These are phyloP conservation scores for Acacia confusa DNA, from an alignment of 306 rosid genomes.

Conservation along the genomic window DNA sequence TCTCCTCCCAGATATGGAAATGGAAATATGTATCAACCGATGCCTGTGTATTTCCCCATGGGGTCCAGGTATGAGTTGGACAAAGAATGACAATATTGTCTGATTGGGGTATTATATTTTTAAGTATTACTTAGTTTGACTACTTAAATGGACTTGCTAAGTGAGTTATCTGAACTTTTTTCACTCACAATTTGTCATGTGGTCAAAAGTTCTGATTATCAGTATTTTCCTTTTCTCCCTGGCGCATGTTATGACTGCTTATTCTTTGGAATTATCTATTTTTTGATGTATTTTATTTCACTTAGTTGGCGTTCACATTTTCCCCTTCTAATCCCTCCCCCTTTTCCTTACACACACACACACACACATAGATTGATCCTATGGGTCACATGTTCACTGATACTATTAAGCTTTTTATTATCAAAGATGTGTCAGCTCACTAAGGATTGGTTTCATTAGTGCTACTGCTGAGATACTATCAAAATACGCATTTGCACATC, in stretches of 20 bases:
- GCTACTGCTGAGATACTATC: background rate
- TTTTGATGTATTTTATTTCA: background rate
- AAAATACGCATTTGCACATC: background rate
- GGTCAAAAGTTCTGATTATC: background rate
- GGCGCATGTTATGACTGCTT: background rate
- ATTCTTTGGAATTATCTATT: background rate
- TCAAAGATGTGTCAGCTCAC: background rate
- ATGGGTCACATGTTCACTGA: background rate
- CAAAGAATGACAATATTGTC: slow-evolving; percentile 8
- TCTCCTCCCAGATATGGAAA: slow-evolving; percentile 60
- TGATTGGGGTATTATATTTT: slow-evolving; percentile 2
- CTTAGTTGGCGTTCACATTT: background rate
- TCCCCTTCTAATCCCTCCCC: background rate
- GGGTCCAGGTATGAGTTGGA: slow-evolving; percentile 20
- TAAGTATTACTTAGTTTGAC: slow-evolving; percentile 7
- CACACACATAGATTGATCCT: background rate
- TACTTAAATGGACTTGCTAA: slow-evolving; percentile 13
- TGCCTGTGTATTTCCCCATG: slow-evolving; percentile 16
- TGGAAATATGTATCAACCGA: slow-evolving; percentile 15
- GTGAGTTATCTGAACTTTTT: slow-evolving; percentile 1
- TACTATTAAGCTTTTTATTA: background rate
- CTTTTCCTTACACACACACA: background rate
- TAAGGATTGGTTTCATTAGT: background rate
- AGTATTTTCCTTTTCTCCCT: background rate
- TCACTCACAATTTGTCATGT: background rate